Evolutionary conservation across 2,329 filamentous ascomycete genomes (phyloP).

Genomic region (Juglanconis juglandina): DNA sequence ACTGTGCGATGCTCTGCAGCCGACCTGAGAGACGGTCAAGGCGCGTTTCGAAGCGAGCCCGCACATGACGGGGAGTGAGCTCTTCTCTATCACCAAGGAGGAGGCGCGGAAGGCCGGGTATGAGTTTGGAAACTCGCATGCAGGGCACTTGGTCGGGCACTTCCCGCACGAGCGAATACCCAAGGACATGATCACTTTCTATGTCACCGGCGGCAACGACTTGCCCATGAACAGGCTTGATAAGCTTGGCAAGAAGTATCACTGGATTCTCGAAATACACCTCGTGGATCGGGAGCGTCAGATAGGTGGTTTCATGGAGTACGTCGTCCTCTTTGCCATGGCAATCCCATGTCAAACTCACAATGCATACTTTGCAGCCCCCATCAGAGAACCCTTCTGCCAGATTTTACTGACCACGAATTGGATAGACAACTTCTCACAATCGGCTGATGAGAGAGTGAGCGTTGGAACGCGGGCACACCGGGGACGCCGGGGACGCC

Average conservation of each 20-base stretch:
- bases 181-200: conserved; percentile 40
- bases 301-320: conserved; percentile 43
- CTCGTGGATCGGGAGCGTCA: conserved; percentile 36
- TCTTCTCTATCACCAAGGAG: conserved; percentile 41
- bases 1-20: conserved; percentile 44
- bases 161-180: conserved; percentile 51
- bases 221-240: conserved; percentile 37
- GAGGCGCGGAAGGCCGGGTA: conserved; percentile 38
- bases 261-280: conserved; percentile 51
- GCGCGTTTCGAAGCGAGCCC: conserved; percentile 33
- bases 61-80: conserved; percentile 44
- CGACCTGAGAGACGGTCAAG: conserved; percentile 44
- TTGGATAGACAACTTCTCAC: too few species aligned
- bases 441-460: too few species aligned
- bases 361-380: too few species aligned
- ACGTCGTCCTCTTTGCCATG: conserved; percentile 20
- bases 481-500: too few species aligned
- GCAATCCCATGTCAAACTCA: background rate
- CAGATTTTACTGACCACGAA: too few species aligned
- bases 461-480: too few species aligned
- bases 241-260: conserved; percentile 38
- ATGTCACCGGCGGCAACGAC: conserved; percentile 42
- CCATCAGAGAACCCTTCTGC: too few species aligned
- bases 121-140: conserved; percentile 40
- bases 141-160: conserved; percentile 47